Percentiles rank a stretch among this genome's conserved stretches.
Conservation (phyloP, 805 yeast genomes). For the Myxozyma melibiosi region DNA sequence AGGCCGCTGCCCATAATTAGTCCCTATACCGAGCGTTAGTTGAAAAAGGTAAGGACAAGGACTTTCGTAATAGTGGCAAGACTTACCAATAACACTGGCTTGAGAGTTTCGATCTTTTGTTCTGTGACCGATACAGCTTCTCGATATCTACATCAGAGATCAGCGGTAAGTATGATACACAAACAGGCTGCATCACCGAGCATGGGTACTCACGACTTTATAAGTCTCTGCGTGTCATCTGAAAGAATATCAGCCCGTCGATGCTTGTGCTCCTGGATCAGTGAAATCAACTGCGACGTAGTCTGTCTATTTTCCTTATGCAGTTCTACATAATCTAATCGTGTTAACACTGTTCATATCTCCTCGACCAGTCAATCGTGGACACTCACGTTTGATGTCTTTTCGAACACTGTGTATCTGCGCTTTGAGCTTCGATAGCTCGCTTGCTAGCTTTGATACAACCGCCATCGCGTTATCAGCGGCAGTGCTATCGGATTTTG, state of each 20-base stretch:
- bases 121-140: not conserved
- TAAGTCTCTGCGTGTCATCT: not conserved
- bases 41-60: not conserved
- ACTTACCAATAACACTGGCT: slow-evolving; percentile 23
- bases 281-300: not conserved
- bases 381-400: slow-evolving; percentile 1
- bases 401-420: not conserved
- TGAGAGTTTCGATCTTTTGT: slow-evolving; percentile 21
- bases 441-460: not conserved
- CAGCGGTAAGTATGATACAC: no score
- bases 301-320: not conserved
- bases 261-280: not conserved
- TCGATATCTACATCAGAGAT: not conserved
- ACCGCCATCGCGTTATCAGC: slow-evolving; percentile 1
- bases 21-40: slow-evolving; percentile 13
- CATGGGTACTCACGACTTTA: not conserved
- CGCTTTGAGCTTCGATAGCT: slow-evolving; percentile 6
- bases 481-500: not conserved
- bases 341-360: not conserved
- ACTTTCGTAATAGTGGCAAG: not conserved
- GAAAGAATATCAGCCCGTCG: not conserved
- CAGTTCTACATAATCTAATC: not conserved
- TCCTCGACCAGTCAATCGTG: not conserved
- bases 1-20: slow-evolving; percentile 25
- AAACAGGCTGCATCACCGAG: not conserved